A percentile compares a stretch with the other conserved stretches of the same genome.
These are phyloP conservation scores for Chlorella variabilis DNA, from an alignment of 163 green algal species.

Conservation along the genomic window DNA sequence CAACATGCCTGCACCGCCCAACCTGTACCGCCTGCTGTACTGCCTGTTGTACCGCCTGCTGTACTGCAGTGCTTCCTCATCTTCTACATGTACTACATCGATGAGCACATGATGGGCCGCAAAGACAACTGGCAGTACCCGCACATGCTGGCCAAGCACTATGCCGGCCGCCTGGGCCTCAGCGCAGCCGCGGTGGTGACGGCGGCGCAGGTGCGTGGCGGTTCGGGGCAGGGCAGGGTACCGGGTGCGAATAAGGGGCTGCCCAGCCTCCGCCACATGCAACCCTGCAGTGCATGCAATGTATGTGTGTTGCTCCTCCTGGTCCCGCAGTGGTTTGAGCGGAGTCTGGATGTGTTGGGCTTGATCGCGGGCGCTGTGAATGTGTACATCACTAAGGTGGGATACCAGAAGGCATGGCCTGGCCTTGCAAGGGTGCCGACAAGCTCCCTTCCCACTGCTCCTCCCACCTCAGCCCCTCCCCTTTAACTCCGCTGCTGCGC, in stretches of 20 bases:
- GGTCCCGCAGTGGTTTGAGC: constrained; percentile 31
- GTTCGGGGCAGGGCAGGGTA: too few relatives aligned
- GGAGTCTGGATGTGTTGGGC: constrained; percentile 5
- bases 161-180: not conserved
- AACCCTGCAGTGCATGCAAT: too few relatives aligned
- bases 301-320: not conserved
- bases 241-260: too few relatives aligned
- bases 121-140: not conserved
- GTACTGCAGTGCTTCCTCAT: not conserved
- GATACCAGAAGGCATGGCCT: too few relatives aligned
- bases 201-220: not conserved
- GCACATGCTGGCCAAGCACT: constrained; percentile 28
- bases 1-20: not conserved
- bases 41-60: not conserved
- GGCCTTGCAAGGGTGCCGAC: too few relatives aligned
- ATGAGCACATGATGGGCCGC: constrained; percentile 24
- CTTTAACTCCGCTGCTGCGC: not conserved
- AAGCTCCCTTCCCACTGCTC: too few relatives aligned
- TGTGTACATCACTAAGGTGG: constrained; percentile 17
- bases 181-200: not conserved
- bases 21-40: not conserved
- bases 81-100: constrained; percentile 37
- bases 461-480: too few relatives aligned
- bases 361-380: not conserved
- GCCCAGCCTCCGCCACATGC: too few relatives aligned